Conservation (phyloP, 2,329 filamentous ascomycete species). For the Helminthosporium solani region DNA sequence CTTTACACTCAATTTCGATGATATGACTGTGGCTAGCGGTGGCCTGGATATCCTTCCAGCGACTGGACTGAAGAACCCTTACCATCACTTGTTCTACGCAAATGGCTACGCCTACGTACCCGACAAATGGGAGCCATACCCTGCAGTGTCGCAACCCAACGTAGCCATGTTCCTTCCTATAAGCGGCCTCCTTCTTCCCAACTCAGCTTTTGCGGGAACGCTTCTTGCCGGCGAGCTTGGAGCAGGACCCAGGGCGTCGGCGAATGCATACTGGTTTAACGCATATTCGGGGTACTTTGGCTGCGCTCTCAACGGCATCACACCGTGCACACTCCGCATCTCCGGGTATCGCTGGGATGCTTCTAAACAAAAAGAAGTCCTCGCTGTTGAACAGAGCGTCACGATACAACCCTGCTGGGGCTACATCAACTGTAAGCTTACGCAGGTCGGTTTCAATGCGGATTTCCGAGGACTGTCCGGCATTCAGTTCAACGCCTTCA, state of each 20-base stretch:
- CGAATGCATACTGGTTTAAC: constrained; percentile 54
- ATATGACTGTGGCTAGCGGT: constrained; percentile 20
- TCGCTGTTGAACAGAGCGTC: constrained; percentile 41
- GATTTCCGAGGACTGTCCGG: constrained; percentile 46
- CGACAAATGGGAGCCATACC: constrained; percentile 47
- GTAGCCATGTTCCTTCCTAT: constrained; percentile 51
- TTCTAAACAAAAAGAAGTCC: constrained; percentile 35
- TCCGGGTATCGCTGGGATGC: constrained; percentile 49
- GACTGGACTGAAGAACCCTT: constrained; percentile 48
- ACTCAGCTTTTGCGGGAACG: constrained; percentile 33
- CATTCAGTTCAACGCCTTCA: constrained; percentile 52
- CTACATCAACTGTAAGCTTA: constrained; percentile 46
- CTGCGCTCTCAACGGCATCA: constrained; percentile 47
- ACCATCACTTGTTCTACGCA: constrained; percentile 54
- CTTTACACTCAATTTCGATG: constrained; percentile 42
- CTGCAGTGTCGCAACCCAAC: constrained; percentile 48
- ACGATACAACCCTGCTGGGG: constrained; percentile 46
- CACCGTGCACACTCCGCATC: constrained; percentile 47
- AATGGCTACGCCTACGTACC: constrained; percentile 53
- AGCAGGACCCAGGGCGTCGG: constrained; percentile 45
- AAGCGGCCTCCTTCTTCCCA: constrained; percentile 24
- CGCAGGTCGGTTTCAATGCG: constrained; percentile 45
- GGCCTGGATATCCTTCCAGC: constrained; percentile 41
- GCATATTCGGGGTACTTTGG: constrained; percentile 50
- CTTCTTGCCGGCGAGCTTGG: constrained; percentile 50